Percentiles rank a stretch among this genome's conserved stretches.
Evolutionary conservation across 2,329 filamentous ascomycete genomes (phyloP).

Genomic region (Periconia sp.): DNA sequence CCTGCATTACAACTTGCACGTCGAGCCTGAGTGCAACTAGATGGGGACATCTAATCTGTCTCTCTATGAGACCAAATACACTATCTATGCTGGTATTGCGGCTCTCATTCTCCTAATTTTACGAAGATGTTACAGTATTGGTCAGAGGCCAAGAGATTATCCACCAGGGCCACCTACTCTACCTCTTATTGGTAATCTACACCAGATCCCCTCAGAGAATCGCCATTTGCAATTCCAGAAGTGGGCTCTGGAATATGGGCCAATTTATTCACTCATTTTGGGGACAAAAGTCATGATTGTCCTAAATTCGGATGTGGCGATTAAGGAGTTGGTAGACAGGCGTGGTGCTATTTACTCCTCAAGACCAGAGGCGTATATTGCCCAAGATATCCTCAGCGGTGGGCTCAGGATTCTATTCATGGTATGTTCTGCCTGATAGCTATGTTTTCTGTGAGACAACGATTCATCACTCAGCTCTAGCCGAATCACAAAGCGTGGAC

Average conservation of each 20-base stretch:
- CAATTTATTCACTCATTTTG: slow-evolving; percentile 55
- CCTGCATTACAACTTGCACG: too few relatives aligned
- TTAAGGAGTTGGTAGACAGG: slow-evolving; percentile 56
- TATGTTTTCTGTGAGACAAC: not conserved
- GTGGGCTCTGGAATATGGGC: slow-evolving; percentile 57
- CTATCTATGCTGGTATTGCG: too few relatives aligned
- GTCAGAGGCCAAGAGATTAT: slow-evolving; percentile 34
- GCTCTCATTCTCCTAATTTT: too few relatives aligned
- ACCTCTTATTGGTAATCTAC: slow-evolving; percentile 55
- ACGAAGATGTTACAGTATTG: slow-evolving; percentile 5
- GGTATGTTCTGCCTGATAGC: slow-evolving; percentile 4
- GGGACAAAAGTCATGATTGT: slow-evolving; percentile 53
- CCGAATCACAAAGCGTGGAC: slow-evolving; percentile 16
- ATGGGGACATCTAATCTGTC: too few relatives aligned
- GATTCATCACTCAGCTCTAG: slow-evolving; percentile 2
- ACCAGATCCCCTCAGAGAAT: slow-evolving; percentile 48
- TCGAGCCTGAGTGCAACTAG: too few relatives aligned
- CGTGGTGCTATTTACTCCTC: slow-evolving; percentile 52
- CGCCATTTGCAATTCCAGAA: slow-evolving; percentile 52
- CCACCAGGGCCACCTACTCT: slow-evolving; percentile 55
- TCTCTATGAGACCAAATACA: too few relatives aligned
- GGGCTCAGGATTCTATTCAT: slow-evolving; percentile 17
- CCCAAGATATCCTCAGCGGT: slow-evolving; percentile 18
- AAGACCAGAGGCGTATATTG: slow-evolving; percentile 48
- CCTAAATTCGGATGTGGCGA: slow-evolving; percentile 45